Base-by-base conservation (phyloP, 2,329 filamentous ascomycete genomes). In the Fusarium poae region DNA sequence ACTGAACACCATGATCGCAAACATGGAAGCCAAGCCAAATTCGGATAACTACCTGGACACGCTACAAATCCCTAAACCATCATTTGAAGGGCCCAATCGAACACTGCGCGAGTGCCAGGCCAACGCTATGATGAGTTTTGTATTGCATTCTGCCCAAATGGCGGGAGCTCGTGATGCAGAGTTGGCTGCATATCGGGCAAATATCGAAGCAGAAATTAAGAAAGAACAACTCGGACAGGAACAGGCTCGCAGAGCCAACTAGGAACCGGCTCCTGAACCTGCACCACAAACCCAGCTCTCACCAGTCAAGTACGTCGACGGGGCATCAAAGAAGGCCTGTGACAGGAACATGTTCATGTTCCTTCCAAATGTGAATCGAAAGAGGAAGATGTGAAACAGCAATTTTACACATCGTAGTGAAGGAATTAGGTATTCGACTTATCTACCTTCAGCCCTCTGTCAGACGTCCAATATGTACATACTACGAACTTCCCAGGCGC, bases 401-500 rank as follows among this genome's bases (percentile, higher is more conserved):
- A 32, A 12, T 23, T 48, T 21, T 65, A 62, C 68, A 68, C 72
- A 46, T 66, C 51, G 43, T 46, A 60, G 61, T 68, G 60, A 65
- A 70, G 71, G 62, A 64, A 68, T 63, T 60, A 68, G 64, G 67
- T 72, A 68, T 70, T 75, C 68, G 73, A 68, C 71, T 74, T 75
- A 77, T 77, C 72, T 75, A 75, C 72, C 74, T 71, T 72, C 60
- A 68, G 62, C 68, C 68, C 75, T 67, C 69, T 70, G 64, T 66
- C 71, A 59, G 57, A 74, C 74, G 69, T 78, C 74, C 70, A 79
- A 79, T 80, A 81, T 81, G 74, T 81, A 81, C 79, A 81, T 74
- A 75, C 72, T 73, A 66, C 65, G 65, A 72, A 73, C 74, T 76
- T 71, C 72, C 70, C 74, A 73, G 67, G 67, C 70, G 65, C 74